Evolutionary conservation across 2,329 filamentous ascomycete species (phyloP).

Genomic region (Botrytis fragariae): DNA sequence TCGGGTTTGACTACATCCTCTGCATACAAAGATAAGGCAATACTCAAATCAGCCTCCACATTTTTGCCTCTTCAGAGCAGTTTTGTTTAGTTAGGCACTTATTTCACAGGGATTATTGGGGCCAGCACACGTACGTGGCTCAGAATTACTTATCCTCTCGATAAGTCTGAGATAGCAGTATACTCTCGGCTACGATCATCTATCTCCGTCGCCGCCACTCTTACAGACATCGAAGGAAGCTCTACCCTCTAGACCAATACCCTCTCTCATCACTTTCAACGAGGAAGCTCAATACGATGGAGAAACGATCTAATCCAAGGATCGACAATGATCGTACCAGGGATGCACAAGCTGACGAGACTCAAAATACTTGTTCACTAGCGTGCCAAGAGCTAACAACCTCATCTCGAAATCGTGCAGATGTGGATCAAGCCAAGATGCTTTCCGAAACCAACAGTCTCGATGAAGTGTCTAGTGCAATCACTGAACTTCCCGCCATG

Average conservation of each 20-base stretch:
- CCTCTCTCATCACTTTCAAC: not conserved
- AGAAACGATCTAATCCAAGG: not conserved
- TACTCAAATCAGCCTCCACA: not conserved
- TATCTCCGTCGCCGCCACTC: not conserved
- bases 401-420: not conserved
- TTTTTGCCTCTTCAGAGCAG: not conserved
- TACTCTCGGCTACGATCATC: not conserved
- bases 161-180: not conserved
- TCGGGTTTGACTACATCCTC: not conserved
- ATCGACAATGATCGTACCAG: not conserved
- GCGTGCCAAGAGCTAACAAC: not conserved
- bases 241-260: not conserved
- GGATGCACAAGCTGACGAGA: not conserved
- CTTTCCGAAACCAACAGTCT: not conserved
- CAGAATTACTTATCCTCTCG: not conserved
- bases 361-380: not conserved
- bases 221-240: not conserved
- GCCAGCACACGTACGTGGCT: not conserved
- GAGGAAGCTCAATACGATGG: not conserved
- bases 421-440: not conserved
- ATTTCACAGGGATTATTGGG: not conserved
- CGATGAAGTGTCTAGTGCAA: not conserved
- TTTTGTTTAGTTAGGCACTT: not conserved
- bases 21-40: too few relatives aligned
- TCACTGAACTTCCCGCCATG: too few relatives aligned